Conservation (phyloP, 176 grass and related monocot genomes). For the Themeda triandra region DNA sequence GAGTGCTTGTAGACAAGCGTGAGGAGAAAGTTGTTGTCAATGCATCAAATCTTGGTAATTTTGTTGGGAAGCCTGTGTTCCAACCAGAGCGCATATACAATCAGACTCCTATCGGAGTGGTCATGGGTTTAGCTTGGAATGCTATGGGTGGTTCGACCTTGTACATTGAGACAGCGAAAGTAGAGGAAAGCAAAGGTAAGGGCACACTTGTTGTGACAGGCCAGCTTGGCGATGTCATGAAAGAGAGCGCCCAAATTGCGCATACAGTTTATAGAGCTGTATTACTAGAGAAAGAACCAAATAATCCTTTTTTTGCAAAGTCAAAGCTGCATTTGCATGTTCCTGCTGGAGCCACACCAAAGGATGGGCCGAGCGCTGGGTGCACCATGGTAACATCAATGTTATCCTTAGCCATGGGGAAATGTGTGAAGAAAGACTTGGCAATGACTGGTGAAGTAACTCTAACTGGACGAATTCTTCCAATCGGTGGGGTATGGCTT, state of each 20-base stretch:
- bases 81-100: conserved; percentile 90
- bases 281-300: conserved; percentile 63
- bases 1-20: conserved; percentile 16
- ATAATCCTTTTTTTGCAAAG: conserved; percentile 72
- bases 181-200: conserved; percentile 84
- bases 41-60: conserved; percentile 66
- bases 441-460: conserved; percentile 98
- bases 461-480: conserved; percentile 74
- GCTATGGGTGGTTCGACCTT: conserved; percentile 84
- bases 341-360: conserved; percentile 86
- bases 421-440: conserved; percentile 69
- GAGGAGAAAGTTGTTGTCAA: conserved; percentile 69
- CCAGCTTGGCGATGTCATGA: conserved; percentile 96
- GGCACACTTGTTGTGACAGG: conserved; percentile 79
- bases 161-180: conserved; percentile 78
- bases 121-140: conserved; percentile 98
- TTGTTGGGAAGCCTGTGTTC: conserved; percentile 96
- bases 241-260: conserved; percentile 95
- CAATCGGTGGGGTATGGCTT: conserved; percentile 64
- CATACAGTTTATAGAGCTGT: conserved; percentile 86
- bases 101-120: conserved; percentile 85
- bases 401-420: conserved; percentile 84
- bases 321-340: conserved; percentile 91
- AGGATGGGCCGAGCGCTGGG: conserved; percentile 89
- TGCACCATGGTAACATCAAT: conserved; percentile 96